Percentiles rank a stretch among this genome's conserved stretches.
These are phyloP conservation scores for Talinum fruticosum DNA, from an alignment of 148 eudicot species.

Conservation along the genomic window DNA sequence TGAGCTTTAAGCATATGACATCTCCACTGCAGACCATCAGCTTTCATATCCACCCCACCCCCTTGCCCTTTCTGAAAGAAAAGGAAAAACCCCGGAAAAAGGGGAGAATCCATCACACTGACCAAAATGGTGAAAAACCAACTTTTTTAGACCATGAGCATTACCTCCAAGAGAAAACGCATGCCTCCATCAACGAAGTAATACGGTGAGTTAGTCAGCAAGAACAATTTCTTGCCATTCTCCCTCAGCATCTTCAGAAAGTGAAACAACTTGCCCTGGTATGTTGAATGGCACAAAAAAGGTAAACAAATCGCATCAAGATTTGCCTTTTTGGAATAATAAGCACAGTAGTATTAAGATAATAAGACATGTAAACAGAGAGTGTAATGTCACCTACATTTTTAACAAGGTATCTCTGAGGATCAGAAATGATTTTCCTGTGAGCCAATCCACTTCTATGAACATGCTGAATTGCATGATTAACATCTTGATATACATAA, in stretches of 20 bases:
- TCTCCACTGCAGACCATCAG: neutral
- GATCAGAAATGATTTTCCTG: constrained; percentile 78
- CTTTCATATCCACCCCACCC: neutral
- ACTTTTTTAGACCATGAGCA: neutral
- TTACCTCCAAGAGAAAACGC: constrained; percentile 93
- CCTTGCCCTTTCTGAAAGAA: too few relatives aligned
- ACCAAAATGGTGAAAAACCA: neutral
- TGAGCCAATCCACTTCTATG: constrained; percentile 92
- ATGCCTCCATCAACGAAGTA: constrained; percentile 99
- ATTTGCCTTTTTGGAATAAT: constrained; percentile 1
- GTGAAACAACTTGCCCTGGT: constrained; percentile 63
- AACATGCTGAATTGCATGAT: constrained; percentile 90
- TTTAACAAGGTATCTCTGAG: constrained; percentile 86
- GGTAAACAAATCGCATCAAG: constrained; percentile 4
- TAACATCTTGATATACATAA: constrained; percentile 87
- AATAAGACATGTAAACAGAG: constrained; percentile 3
- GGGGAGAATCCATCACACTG: neutral
- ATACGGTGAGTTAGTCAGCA: constrained; percentile 95
- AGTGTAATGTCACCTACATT: constrained; percentile 54
- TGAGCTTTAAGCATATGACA: neutral
- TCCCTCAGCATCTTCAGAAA: constrained; percentile 83
- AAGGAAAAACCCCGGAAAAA: neutral
- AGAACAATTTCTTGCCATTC: constrained; percentile 90
- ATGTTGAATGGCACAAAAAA: constrained; percentile 15
- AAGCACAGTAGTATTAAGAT: too few relatives aligned